Base-by-base conservation (phyloP, 2,329 filamentous ascomycete species). In the Cryphonectria naterciae region DNA sequence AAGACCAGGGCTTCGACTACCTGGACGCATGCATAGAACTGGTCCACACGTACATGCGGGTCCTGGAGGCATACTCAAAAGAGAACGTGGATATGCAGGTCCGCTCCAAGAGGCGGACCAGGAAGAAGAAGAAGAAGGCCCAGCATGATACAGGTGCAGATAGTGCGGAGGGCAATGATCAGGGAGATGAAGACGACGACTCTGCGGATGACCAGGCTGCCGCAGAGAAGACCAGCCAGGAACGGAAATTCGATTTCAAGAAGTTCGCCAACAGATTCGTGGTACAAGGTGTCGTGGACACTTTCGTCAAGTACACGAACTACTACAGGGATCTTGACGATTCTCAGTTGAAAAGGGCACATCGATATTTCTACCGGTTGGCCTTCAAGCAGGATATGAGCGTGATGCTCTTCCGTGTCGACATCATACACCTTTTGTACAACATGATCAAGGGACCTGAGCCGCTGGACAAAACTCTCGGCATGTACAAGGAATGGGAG, bases 361-460 rank as follows among this genome's bases (percentile, higher is more conserved):
- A 98, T 81, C 92, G 96, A 8, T 99, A 95, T 80, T 95, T 99
- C 77, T 97, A 98, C 77, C 91, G 95, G 0, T 86, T 97, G 15
- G 94, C 94, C 0, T 98, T 98, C 85, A 99, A 98, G 82, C 93
- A 97, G 80, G 93, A 98, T 63, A 91, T 96, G 83, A 91, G 91
- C 70, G 91, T 98, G 32, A 88, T 98, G 83, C 85, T 99, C 1
- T 98, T 94, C 81, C 90, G 95, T 13, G 88, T 97, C 6, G 96
- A 98, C 78, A 97, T 98, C 49, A 89, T 99, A 63, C 90, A 93
- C 60, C 85, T 98, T 1, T 91, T 99, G 65, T 91, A 97, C 78
- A 92, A 90, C 77, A 95, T 99, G 89, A 92, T 98, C 80, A 97
- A 97, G 79, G 95, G 95, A 0, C 93, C 93, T 0, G 89, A 93